Conservation (phyloP, 1,284 basidiomycete species). For the Malassezia equina region DNA sequence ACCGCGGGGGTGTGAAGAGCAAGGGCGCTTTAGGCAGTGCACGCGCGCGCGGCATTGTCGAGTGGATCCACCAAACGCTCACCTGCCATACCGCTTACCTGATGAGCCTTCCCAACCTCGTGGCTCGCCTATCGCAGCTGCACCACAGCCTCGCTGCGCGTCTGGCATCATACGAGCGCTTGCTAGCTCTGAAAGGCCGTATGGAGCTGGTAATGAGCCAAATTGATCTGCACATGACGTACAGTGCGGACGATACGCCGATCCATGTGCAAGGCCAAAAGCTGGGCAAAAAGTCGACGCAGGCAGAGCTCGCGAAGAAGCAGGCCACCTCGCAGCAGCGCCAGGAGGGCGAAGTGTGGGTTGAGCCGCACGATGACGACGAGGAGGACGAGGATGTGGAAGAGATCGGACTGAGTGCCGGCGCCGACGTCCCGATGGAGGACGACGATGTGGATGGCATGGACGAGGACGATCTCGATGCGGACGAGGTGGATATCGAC, state of each 20-base stretch:
- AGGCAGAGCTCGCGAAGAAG: slow-evolving; percentile 18
- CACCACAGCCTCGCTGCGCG: slow-evolving; percentile 73
- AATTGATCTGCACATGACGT: slow-evolving; percentile 62
- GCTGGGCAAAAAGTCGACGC: slow-evolving; percentile 15
- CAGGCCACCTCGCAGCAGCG: slow-evolving; percentile 17
- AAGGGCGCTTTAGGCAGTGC: slow-evolving; percentile 30
- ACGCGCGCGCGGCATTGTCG: slow-evolving; percentile 59
- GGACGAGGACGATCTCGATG: slow-evolving; percentile 18
- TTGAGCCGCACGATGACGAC: slow-evolving; percentile 27
- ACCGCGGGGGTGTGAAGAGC: slow-evolving; percentile 53
- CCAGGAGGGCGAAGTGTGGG: slow-evolving; percentile 31
- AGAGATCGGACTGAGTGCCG: slow-evolving; percentile 28
- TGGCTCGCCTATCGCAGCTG: slow-evolving; percentile 68
- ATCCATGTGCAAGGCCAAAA: slow-evolving; percentile 32
- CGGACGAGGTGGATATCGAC: slow-evolving; percentile 8
- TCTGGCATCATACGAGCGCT: slow-evolving; percentile 69
- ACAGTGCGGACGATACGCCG: slow-evolving; percentile 24
- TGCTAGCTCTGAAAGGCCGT: slow-evolving; percentile 75
- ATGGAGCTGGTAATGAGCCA: slow-evolving; percentile 88
- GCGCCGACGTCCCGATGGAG: neutral
- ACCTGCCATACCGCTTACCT: slow-evolving; percentile 81
- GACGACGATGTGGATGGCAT: slow-evolving; percentile 24
- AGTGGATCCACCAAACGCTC: slow-evolving; percentile 80
- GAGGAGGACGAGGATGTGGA: slow-evolving; percentile 29
- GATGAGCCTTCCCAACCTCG: slow-evolving; percentile 82